phyloP scores from a whole-genome alignment of 805 yeast species.

The Pichia scutulata region DNA sequence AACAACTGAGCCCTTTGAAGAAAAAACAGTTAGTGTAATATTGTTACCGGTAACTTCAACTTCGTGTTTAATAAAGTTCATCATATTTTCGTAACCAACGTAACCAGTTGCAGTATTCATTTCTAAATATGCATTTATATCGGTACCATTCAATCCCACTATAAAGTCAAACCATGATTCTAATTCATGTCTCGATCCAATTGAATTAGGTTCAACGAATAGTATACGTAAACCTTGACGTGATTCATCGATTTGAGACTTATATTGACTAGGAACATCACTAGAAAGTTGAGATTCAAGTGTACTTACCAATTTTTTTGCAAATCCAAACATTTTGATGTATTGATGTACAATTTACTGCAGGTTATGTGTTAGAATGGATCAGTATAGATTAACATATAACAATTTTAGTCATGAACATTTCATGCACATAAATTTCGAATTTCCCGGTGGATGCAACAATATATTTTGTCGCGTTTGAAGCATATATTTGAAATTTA shows the following conservation, averaged over 20 bases:
- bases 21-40: slow-evolving; percentile 64
- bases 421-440: too few species aligned
- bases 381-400: too few species aligned
- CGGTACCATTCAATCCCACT: slow-evolving; percentile 64
- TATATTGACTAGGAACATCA: slow-evolving; percentile 18
- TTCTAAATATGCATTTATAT: slow-evolving; percentile 24
- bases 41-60: slow-evolving; percentile 21
- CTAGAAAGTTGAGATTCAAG: slow-evolving; percentile 32
- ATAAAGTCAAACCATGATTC: slow-evolving; percentile 88
- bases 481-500: neutral
- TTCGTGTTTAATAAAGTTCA: slow-evolving; percentile 22
- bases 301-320: slow-evolving; percentile 52
- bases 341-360: neutral
- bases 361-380: too few species aligned
- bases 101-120: slow-evolving; percentile 12
- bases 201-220: slow-evolving; percentile 38
- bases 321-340: slow-evolving; percentile 49
- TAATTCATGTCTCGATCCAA: slow-evolving; percentile 45
- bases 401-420: too few species aligned
- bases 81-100: slow-evolving; percentile 16
- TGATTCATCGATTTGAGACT: slow-evolving; percentile 5
- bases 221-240: slow-evolving; percentile 52
- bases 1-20: slow-evolving; percentile 71
- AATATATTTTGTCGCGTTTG: neutral
- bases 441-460: neutral